Base-by-base conservation (phyloP, 495 filamentous ascomycete species). In the Lasiosphaeriaceae sp. region DNA sequence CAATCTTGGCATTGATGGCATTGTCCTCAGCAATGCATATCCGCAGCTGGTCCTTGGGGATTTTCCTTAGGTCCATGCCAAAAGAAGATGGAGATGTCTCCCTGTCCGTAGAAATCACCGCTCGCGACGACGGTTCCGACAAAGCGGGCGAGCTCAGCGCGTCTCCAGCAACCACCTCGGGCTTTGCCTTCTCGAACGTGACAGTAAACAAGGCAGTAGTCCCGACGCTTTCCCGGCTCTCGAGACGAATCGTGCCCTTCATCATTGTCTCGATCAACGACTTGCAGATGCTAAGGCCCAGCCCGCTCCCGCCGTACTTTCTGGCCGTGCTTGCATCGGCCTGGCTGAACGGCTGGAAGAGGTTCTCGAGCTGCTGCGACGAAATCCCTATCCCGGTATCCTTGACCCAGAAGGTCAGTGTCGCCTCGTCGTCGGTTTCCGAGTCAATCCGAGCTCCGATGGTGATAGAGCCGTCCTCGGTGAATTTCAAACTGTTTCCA, bases 11-110 rank as follows among this genome's bases (percentile, higher is more conserved):
- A 60, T 95, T 96, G 73, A 96, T 94, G 2, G 84, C 83, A 60
- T 96, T 96, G 71, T 96, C 91, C 68, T 96, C 92, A 5, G 91
- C 90, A 56, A 96, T 92, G 74, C 90, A 94, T 19, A 96, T 84
- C 41, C 88, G 84, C 39, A 96, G 79, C 58, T 94, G 76, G 37
- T 89, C 83, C 39, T 89, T 86, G 7, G 91, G 85, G 19, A 96
- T 81, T 52, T 79, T 74, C 17, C 85, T 67, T 70, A 87, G 37
- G 77, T 86, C 80, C 68, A 51, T 23, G 29, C 56, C 56, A 29
- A 50, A 31, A 17, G 11, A 37, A 8, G 26, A 31, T 3, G 39
- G 57, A 12, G 26, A 14, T 2, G 47, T 20, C 29, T 50, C 47
- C 41, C 47, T 37, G 3, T 47, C 49, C 19, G 19, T 34, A 31